Evolutionary conservation across 2,329 filamentous ascomycete genomes (phyloP), one percentile per base, ranked within the genome.

Genomic region (Canariomyces notabilis): DNA sequence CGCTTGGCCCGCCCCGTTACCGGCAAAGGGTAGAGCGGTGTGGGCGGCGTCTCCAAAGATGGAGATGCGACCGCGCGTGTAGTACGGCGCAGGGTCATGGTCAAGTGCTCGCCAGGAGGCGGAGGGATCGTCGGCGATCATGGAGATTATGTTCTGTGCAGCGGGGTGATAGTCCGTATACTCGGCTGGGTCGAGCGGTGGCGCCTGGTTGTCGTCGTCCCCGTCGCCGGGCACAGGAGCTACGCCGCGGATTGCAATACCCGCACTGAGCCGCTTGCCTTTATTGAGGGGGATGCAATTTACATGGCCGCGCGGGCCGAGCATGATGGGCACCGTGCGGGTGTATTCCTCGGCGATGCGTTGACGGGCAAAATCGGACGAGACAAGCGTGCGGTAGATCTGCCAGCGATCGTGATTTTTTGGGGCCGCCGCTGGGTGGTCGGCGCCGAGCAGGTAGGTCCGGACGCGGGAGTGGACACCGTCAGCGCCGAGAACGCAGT

Each of bases 1-100:
- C n/a, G 63, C 65, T 48, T 67, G 65, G 15, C 62, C 61, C 1
- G 64, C 64, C 0, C 64, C 64, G 44, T 66, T 64, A 6, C 64
- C 64, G 3, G 61, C 58, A 50, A 66, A 67, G 0, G 64, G 64
- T 2, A 65, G 52, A 6, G 61, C 37, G 2, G 64, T 58, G 51
- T 67, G 64, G 8, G 65, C 64, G 0, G 64, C 63, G 46, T 67
- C 64, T 33, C 64, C 63, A 36, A 64, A 32, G 32, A 66, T 58
- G 15, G 57, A 58, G 2, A 65, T 54, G n/a, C 46, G 44, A 15
- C 53, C 51, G 1, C 51, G 51, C 2, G 49, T 40, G 44, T 64
- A 66, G 21, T 47, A 58, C 0, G 63, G 61, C 26, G 63, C 63
- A 37, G 61, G 61, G 54, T 65, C 61, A 51, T 66, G 62, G 50